Base-by-base conservation (phyloP, 495 filamentous ascomycete species). In the Penicillium malachiteum region DNA sequence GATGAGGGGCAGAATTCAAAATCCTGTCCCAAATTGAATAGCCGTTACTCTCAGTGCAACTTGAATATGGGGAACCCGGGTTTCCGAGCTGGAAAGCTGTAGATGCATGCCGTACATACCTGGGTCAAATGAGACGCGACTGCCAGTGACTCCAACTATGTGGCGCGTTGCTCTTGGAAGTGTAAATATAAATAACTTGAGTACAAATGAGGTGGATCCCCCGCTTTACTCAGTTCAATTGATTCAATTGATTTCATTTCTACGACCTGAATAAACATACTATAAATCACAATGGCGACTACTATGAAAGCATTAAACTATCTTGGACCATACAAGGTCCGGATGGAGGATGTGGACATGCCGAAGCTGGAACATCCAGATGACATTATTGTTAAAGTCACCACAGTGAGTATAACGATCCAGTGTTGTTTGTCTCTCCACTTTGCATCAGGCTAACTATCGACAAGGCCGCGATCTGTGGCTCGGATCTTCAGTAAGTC, bases 271-370 rank as follows among this genome's bases (percentile, higher is more conserved):
- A 26, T 4, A 26, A 2, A 11, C 5, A 12, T 12, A 38, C 14
- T n/a, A n/a, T n/a, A 5, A 5, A 3, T 59, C 57, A 46, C 26
- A 43, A 68, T 64, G 65, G 16, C 65, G 16, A 33, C 57, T 10
- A 55, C 66, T 44, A 83, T 82, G 80, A 79, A 81, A 57, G 80
- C 79, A n/a, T 63, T 82, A n/a, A 76, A 78, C 57, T 83, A 82
- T 48, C 64, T 79, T 21, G 79, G 77, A 12, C 77, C 78, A 11
- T 80, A 76, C 69, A 71, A 77, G 64, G 78, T 82, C 45, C 67
- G 64, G 9, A 73, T 83, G 48, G 68, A 75, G 48, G 75, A 83
- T 47, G 76, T 80, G 4, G 70, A 77, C 30, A 62, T 63, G 43
- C 81, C 81, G 0, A 77, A 74, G 54, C 57, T 84, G 39, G 66